phyloP scores from a whole-genome alignment of 768 basidiomycete species.

The Russula earlei region DNA sequence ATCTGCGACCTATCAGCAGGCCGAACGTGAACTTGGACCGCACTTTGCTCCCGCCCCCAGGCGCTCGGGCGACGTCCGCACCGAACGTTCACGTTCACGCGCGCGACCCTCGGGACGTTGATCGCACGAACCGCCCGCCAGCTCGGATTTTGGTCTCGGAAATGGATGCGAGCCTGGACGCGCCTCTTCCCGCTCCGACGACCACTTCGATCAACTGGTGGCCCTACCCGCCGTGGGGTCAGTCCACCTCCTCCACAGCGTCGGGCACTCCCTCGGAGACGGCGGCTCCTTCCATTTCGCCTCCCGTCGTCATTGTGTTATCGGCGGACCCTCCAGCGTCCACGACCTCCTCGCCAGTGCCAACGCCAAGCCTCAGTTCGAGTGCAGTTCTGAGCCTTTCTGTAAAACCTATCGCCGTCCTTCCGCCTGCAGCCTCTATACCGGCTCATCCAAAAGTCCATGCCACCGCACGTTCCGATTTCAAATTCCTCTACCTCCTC shows the following conservation, averaged over 20 bases:
- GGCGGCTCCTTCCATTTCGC: neutral
- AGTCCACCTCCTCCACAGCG: conserved; percentile 2
- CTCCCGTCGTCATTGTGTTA: neutral
- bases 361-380: neutral
- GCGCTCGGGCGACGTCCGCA: neutral
- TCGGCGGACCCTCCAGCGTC: neutral
- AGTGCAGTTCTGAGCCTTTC: neutral
- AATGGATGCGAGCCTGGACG: neutral
- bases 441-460: conserved; percentile 10
- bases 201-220: conserved; percentile 26
- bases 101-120: neutral
- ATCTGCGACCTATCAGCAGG: neutral
- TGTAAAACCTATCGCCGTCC: conserved; percentile 21
- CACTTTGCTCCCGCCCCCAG: neutral
- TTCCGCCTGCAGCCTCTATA: conserved; percentile 21
- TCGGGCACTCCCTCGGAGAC: neutral
- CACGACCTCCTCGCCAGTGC: neutral
- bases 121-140: neutral
- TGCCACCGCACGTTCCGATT: conserved; percentile 1
- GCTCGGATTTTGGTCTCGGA: neutral
- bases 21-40: conserved; percentile 7
- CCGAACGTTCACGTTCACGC: neutral
- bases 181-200: neutral
- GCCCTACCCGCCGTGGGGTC: conserved; percentile 27
- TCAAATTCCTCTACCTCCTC: conserved; percentile 24